Evolutionary conservation across 345 rosid species (phyloP).

Genomic region (Viola odorata): DNA sequence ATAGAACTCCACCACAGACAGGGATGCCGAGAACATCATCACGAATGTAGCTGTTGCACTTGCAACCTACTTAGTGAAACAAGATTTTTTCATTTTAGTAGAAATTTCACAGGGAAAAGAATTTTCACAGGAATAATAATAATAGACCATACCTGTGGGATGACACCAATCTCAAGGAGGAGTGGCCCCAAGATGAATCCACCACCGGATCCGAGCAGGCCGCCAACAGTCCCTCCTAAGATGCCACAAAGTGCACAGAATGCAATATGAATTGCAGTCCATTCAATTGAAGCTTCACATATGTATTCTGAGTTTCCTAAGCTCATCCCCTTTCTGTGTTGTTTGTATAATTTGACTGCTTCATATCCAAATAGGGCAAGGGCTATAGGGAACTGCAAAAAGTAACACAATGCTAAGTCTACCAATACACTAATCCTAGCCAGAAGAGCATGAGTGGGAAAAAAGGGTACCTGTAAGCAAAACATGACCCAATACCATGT

Average conservation of each 20-base stretch:
- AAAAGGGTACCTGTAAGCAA: conserved; percentile 55
- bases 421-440: not conserved
- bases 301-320: conserved; percentile 57
- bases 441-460: not conserved
- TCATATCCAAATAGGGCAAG: conserved; percentile 56
- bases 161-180: conserved; percentile 95
- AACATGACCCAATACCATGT: conserved; percentile 72
- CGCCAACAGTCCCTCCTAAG: conserved; percentile 86
- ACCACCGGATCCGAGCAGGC: conserved; percentile 93
- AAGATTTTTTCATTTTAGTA: not conserved
- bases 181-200: conserved; percentile 93
- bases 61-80: conserved; percentile 52
- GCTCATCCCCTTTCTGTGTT: conserved; percentile 49
- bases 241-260: conserved; percentile 84
- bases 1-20: conserved; percentile 93
- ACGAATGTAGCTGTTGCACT: conserved; percentile 98
- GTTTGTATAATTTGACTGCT: conserved; percentile 55
- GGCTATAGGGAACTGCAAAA: conserved; percentile 62
- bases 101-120: not conserved
- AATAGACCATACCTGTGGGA: conserved; percentile 56
- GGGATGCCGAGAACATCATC: conserved; percentile 95
- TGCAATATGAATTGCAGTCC: conserved; percentile 62
- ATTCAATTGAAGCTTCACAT: conserved; percentile 85
- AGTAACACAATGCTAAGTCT: not conserved
- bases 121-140: not conserved